These are phyloP conservation scores for bread wheat (Triticum aestivum) DNA, from an alignment of 176 grass and related monocot genomes.

Conservation along the genomic window IWGSC_CS_RefSeq_v2.1 NC_057797.1:23803518-23804017, in stretches of 20 bases:
- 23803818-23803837: constrained; percentile 99
- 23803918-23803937: not conserved
- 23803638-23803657: constrained; percentile 99
- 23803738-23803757: constrained; percentile 95
- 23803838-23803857: constrained; percentile 80
- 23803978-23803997: no score
- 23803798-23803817: constrained; percentile 91
- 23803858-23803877: constrained; percentile 10
- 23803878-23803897: not conserved
- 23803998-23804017: no score
- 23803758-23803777: constrained; percentile 72
- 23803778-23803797: constrained; percentile 69
- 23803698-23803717: not conserved
- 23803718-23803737: constrained; percentile 39
- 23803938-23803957: not conserved
- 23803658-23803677: constrained; percentile 50
- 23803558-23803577: constrained; percentile 71
- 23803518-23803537: constrained; percentile 97
- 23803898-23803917: not conserved
- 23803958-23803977: not conserved
- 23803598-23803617: constrained; percentile 86
- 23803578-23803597: constrained; percentile 90
- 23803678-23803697: not conserved
- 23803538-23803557: constrained; percentile 96
- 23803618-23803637: constrained; percentile 91